Evolutionary conservation across 2,329 filamentous ascomycete species (phyloP).

Genomic region (Orbilia javanica): DNA sequence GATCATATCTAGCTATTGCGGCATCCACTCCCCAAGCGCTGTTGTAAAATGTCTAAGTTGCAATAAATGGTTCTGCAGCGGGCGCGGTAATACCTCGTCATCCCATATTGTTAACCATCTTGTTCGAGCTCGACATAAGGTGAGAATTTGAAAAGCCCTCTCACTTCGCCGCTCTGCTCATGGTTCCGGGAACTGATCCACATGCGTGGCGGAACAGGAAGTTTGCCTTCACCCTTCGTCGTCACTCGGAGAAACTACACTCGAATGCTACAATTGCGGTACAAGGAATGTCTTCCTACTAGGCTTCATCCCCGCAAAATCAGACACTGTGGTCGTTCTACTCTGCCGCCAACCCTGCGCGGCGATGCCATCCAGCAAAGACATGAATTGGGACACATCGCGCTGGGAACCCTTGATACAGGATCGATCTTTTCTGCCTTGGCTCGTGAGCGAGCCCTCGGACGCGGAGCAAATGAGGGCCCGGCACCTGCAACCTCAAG

Average conservation of each 20-base stretch:
- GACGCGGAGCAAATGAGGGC: conserved; percentile 97
- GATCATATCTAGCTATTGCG: conserved; percentile 79
- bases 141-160: conserved; percentile 11
- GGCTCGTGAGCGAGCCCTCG: conserved; percentile 89
- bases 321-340: conserved; percentile 96
- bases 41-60: conserved; percentile 97
- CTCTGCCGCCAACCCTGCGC: conserved; percentile 97
- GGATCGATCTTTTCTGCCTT: conserved; percentile 92
- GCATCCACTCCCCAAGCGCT: conserved; percentile 93
- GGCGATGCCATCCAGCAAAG: conserved; percentile 92
- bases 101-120: conserved; percentile 99
- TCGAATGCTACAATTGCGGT: conserved; percentile 99
- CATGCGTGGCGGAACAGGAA: conserved; percentile 69
- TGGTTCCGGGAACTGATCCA: neutral
- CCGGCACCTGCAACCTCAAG: conserved; percentile 89
- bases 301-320: conserved; percentile 98
- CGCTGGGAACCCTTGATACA: conserved; percentile 98
- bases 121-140: conserved; percentile 92
- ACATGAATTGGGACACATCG: conserved; percentile 99
- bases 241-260: conserved; percentile 90
- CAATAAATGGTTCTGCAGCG: conserved; percentile 99
- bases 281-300: conserved; percentile 99
- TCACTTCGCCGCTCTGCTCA: neutral
- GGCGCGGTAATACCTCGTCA: conserved; percentile 93
- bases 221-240: conserved; percentile 96